phyloP scores from a whole-genome alignment of 2,329 filamentous ascomycete species.

The Calonectria pteridis region DNA sequence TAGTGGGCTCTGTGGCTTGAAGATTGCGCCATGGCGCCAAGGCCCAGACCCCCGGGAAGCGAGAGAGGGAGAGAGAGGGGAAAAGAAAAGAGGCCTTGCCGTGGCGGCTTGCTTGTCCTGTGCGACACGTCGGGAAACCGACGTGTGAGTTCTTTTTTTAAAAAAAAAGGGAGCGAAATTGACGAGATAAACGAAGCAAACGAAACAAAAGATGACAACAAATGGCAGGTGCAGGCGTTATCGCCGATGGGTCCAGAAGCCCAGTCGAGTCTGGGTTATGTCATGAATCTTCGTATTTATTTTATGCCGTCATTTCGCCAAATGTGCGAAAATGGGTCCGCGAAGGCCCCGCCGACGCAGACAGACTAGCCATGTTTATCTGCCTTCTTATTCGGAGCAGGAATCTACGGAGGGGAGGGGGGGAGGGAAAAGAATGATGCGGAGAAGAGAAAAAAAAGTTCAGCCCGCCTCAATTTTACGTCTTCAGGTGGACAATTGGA shows the following conservation, averaged over 20 bases:
- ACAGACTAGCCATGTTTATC: neutral
- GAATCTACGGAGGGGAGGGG: too few species aligned
- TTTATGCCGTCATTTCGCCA: constrained; percentile 10
- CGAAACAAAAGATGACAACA: neutral
- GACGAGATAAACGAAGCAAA: neutral
- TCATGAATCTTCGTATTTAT: constrained; percentile 4
- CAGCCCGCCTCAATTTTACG: neutral
- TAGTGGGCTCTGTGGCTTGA: neutral
- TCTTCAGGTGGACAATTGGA: neutral
- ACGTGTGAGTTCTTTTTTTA: neutral
- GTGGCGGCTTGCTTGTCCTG: neutral
- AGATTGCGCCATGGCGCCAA: constrained; percentile 8
- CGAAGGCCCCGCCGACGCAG: neutral
- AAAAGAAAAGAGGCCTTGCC: neutral
- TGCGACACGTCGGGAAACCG: neutral
- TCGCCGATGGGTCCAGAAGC: neutral
- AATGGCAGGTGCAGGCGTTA: neutral
- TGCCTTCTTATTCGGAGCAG: neutral
- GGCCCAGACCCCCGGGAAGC: neutral
- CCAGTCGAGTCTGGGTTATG: neutral
- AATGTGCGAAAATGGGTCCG: constrained; percentile 5
- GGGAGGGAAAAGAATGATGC: neutral
- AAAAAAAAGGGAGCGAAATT: neutral
- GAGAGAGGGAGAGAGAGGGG: too few species aligned
- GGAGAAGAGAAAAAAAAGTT: neutral